Evolutionary conservation across 345 rosid species (phyloP), one percentile per base, ranked within the genome.

Genomic region (Stellera chamaejasme): DNA sequence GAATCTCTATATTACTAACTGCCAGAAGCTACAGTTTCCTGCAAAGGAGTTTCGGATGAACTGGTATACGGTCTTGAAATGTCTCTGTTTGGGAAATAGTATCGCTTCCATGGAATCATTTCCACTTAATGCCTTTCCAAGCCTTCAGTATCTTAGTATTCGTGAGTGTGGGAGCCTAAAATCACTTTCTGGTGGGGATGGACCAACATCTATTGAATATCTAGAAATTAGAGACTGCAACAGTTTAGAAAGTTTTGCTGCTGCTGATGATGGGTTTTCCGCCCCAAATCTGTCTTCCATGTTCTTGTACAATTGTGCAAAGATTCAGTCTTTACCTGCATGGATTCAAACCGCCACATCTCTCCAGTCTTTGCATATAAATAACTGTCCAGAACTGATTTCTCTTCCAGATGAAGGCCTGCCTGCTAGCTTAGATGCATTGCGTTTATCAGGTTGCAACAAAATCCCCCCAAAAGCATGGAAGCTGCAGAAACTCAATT

Each of bases 341-440:
- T 57, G 58, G 47, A 32, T 70, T 9, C 54, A 43, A 15, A 56
- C 14, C 11, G 50, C 65, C 51, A 45, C 23, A 9, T 50, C 58
- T 70, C 74, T 70, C 25, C 13, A 60, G 41, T 55, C 16, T 45
- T 61, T 59, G 25, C 27, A 25, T 50, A 50, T 68, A 45, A 55
- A 58, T 15, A 43, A 56, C 16, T 68, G 67, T 47, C 66, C 48
- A 9, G 54, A 50, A 42, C 49, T 68, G 6, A 32, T 13, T 23
- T 68, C 53, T 0, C 36, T 55, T 45, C 62, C 58, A 26, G 5
- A 23, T 7, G 58, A 43, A 10, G 58, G 62, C 11, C 62, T 68
- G 56, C 72, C 72, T 5, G 12, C 10, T 10, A 58, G 55, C 45
- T 39, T 68, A 27, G 27, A 5, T 14, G 13, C 48, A 2, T 65